Conservation (phyloP, 2,329 filamentous ascomycete species). For the Chaetomium globosum region DNA sequence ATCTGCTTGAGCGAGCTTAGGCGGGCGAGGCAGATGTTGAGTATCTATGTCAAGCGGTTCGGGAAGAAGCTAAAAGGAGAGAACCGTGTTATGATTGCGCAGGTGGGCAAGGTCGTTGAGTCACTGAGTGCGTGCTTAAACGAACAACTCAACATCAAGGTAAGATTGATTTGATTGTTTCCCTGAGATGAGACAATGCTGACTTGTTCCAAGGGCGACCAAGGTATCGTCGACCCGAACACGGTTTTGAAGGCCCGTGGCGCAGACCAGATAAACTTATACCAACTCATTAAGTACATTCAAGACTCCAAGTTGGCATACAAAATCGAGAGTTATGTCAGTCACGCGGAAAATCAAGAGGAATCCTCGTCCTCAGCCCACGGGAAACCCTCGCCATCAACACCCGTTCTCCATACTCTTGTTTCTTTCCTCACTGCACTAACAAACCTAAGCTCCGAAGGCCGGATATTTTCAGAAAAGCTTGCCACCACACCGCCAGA, state of each 20-base stretch:
- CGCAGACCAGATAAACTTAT: slow-evolving; percentile 92
- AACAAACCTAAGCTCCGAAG: slow-evolving; percentile 79
- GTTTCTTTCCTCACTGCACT: slow-evolving; percentile 72
- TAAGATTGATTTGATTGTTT: slow-evolving; percentile 36
- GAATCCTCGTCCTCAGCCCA: slow-evolving; percentile 36
- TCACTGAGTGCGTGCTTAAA: slow-evolving; percentile 73
- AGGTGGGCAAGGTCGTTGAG: slow-evolving; percentile 80
- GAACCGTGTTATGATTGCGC: slow-evolving; percentile 87
- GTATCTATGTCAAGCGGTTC: slow-evolving; percentile 82
- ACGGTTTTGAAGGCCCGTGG: slow-evolving; percentile 79
- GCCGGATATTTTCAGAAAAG: slow-evolving; percentile 66
- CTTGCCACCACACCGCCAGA: slow-evolving; percentile 44
- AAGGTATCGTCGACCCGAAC: slow-evolving; percentile 71
- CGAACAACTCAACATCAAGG: slow-evolving; percentile 53
- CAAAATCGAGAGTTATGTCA: slow-evolving; percentile 88
- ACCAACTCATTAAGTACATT: slow-evolving; percentile 83
- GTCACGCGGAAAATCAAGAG: slow-evolving; percentile 57
- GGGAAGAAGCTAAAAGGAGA: slow-evolving; percentile 85
- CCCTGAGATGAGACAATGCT: neutral
- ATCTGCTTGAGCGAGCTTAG: slow-evolving; percentile 73
- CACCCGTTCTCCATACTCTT: slow-evolving; percentile 58
- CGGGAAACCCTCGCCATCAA: slow-evolving; percentile 56
- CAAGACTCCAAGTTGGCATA: slow-evolving; percentile 90
- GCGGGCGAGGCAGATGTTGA: slow-evolving; percentile 73
- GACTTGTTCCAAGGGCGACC: slow-evolving; percentile 45